Evolutionary conservation across 208 protist genomes (phyloP), one percentile per base, ranked within the genome.

Genomic region (Wallacemonas sp.): DNA sequence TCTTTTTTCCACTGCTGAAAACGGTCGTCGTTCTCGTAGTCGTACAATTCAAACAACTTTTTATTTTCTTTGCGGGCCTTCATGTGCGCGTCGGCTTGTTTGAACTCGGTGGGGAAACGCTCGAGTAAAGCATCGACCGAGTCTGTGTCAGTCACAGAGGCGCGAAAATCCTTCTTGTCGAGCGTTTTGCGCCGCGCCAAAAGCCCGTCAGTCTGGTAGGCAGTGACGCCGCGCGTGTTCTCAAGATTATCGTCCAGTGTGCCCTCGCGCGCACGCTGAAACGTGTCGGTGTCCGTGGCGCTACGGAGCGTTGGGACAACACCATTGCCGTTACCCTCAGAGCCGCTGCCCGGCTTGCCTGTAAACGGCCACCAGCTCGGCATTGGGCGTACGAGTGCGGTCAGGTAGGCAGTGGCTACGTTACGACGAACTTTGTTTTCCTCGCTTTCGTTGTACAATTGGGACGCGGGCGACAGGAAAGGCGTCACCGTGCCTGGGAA

Each of bases 1-100:
- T 94, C 87, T 27, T 44, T 50, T 46, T 69, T 64, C 87, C 91
- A 96, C 58, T 92, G 79, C 39, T 90, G 55, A 60, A 89, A 96
- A 19, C 83, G 72, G 22, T 58, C 60, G 57, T 96, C 91, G 24
- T 68, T 73, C 21, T 89, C 79, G 62, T 92, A 96, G 72, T 92
- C 84, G 64, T 92, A 92, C 24, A 77, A 41, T 36, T 76, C 41
- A 17, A 86, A 34, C 12, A 73, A 1, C 10, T 68, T 57, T 39
- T 79, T 36, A 10, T 75, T 21, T n/a, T 70, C 63, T 33, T 63
- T 34, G 24, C 81, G 76, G 48, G 57, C 36, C 54, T 79, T 59
- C 69, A 94, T 87, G 50, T 76, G 41, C 27, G 42, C 55, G 58
- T 89, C 81, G 10, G 88, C 88, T 6, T 69, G 34, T 12, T 39